Conservation (phyloP, 371 early-diverging fungal species). For the Actinomortierella ambigua region DNA sequence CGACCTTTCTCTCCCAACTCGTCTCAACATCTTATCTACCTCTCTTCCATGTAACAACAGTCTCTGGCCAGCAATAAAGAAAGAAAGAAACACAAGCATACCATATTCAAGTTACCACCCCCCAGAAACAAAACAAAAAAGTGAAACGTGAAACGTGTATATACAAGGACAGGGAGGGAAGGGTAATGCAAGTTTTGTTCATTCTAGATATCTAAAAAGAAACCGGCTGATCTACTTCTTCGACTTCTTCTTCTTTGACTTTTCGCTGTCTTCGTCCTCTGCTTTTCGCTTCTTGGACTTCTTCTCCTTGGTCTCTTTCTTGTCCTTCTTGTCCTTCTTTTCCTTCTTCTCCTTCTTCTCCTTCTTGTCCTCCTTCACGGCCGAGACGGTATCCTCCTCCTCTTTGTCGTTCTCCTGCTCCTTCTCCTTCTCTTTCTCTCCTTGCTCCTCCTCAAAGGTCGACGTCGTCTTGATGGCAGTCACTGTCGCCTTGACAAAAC, state of each 20-base stretch:
- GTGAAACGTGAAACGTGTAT: no score
- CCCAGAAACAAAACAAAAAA: no score
- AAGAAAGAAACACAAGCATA: no score
- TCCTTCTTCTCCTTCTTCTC: constrained; percentile 10
- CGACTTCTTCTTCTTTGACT: constrained; percentile 26
- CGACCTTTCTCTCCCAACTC: no score
- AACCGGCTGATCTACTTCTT: constrained; percentile 20
- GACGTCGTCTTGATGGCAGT: constrained; percentile 29
- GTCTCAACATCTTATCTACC: no score
- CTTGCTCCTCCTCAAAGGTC: constrained; percentile 11
- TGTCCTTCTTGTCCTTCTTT: constrained; percentile 3
- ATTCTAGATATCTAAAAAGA: neutral
- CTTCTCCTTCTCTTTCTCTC: constrained; percentile 5
- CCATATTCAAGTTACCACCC: no score
- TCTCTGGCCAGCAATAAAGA: no score
- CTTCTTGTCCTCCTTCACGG: neutral
- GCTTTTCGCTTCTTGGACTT: constrained; percentile 37
- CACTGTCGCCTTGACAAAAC: constrained; percentile 42
- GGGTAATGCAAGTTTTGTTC: no score
- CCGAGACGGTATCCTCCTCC: constrained; percentile 9
- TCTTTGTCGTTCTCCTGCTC: constrained; percentile 15
- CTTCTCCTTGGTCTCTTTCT: constrained; percentile 18
- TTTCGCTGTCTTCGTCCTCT: constrained; percentile 33
- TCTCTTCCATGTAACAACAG: no score
- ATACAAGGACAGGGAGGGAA: no score